Evolutionary conservation across 2,329 filamentous ascomycete genomes (phyloP).

Genomic region (Diplodia corticola): DNA sequence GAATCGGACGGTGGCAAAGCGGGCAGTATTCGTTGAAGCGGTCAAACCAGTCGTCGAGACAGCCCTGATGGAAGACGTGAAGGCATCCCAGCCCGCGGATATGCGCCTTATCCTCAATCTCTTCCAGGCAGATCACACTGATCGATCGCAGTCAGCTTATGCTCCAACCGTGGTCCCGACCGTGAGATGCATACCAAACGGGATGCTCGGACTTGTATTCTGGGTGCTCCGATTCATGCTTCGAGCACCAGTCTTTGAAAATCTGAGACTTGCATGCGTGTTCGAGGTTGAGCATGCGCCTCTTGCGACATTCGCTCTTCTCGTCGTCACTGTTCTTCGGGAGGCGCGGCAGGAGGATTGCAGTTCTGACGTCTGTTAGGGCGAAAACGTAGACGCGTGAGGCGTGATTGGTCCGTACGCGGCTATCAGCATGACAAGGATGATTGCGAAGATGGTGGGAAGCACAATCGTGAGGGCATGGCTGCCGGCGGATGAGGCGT

Average conservation of each 20-base stretch:
- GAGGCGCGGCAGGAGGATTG: slow-evolving; percentile 15
- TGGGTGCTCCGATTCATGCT: slow-evolving; percentile 14
- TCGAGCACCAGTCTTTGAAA: slow-evolving; percentile 36
- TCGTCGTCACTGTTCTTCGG: slow-evolving; percentile 24
- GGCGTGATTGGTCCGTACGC: slow-evolving; percentile 29
- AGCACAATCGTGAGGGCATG: slow-evolving; percentile 33
- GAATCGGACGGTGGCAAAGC: slow-evolving; percentile 40
- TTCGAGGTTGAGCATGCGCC: slow-evolving; percentile 36
- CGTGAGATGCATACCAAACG: slow-evolving; percentile 8
- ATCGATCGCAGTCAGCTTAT: neutral
- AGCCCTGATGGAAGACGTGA: slow-evolving; percentile 41
- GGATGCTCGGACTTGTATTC: slow-evolving; percentile 22
- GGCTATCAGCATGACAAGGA: slow-evolving; percentile 34
- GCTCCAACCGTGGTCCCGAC: neutral
- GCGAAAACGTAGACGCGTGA: neutral
- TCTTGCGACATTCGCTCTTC: slow-evolving; percentile 31
- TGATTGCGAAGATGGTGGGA: slow-evolving; percentile 35
- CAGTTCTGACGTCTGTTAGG: slow-evolving; percentile 13
- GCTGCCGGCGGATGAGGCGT: slow-evolving; percentile 6
- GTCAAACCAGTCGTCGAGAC: slow-evolving; percentile 41
- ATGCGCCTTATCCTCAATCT: slow-evolving; percentile 35
- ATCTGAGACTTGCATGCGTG: slow-evolving; percentile 33
- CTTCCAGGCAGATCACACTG: slow-evolving; percentile 42
- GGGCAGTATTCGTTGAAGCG: slow-evolving; percentile 42
- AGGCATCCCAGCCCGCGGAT: slow-evolving; percentile 38